Evolutionary conservation across 2,329 filamentous ascomycete genomes (phyloP).

Genomic region (Alternaria arbusti): DNA sequence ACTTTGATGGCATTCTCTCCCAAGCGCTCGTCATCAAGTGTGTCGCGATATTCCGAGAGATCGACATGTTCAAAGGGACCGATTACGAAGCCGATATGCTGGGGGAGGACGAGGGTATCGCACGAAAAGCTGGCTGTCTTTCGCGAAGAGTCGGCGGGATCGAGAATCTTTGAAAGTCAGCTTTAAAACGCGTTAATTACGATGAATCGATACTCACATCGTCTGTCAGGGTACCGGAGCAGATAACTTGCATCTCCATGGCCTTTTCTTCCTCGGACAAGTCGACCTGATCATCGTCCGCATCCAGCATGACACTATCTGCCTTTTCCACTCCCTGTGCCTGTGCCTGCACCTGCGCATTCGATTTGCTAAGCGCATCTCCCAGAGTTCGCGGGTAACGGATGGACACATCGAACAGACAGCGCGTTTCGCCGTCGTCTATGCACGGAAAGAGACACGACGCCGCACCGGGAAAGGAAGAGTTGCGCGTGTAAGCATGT

Average conservation of each 20-base stretch:
- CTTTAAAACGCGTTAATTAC: background rate
- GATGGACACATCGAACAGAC: conserved; percentile 87
- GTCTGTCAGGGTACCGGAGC: conserved; percentile 86
- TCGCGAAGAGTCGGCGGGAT: conserved; percentile 77
- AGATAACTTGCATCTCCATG: conserved; percentile 87
- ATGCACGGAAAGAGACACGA: conserved; percentile 93
- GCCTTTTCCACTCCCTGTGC: conserved; percentile 35
- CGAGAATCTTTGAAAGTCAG: conserved; percentile 58
- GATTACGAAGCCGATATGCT: conserved; percentile 91
- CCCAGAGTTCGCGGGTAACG: conserved; percentile 86
- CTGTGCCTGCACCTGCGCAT: conserved; percentile 15
- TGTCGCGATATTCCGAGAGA: conserved; percentile 84
- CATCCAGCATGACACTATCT: conserved; percentile 42
- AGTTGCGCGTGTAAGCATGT: conserved; percentile 88
- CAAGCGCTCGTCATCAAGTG: conserved; percentile 89
- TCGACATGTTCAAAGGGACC: conserved; percentile 96
- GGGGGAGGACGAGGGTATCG: conserved; percentile 71
- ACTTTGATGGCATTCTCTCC: conserved; percentile 87
- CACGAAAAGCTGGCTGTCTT: conserved; percentile 89
- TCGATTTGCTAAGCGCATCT: conserved; percentile 64
- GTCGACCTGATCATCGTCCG: conserved; percentile 49
- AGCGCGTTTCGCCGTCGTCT: conserved; percentile 81
- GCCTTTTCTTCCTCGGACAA: conserved; percentile 80
- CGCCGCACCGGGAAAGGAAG: conserved; percentile 76
- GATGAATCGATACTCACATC: conserved; percentile 58